Percentiles rank a stretch among this genome's conserved stretches.
Conservation (phyloP, 139 green algal species). For the Dunaliella primolecta region DNA sequence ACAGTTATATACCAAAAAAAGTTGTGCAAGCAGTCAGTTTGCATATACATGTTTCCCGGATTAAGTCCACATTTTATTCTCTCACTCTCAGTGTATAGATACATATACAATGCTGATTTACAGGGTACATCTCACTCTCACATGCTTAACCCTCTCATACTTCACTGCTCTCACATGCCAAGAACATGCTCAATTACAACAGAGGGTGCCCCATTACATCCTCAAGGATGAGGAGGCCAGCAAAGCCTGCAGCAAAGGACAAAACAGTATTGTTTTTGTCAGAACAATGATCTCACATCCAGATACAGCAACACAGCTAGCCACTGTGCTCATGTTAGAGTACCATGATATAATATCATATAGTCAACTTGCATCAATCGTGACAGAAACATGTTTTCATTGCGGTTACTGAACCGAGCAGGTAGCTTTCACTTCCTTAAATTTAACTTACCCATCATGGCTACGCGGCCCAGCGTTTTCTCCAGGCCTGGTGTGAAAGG, state of each 20-base stretch:
- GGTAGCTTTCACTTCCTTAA: not conserved
- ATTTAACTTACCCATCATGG: slow-evolving; percentile 24
- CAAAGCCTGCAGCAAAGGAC: slow-evolving; percentile 1
- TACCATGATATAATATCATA: not conserved
- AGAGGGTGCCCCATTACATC: slow-evolving; percentile 22
- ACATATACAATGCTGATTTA: too few relatives aligned
- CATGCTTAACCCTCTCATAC: not conserved
- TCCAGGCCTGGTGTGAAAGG: slow-evolving; percentile 34
- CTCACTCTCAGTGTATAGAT: too few relatives aligned
- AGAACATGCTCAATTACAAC: slow-evolving; percentile 6
- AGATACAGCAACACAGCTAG: not conserved
- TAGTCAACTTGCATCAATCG: not conserved
- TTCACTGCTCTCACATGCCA: not conserved
- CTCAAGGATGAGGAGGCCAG: slow-evolving; percentile 25
- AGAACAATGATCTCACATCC: too few relatives aligned
- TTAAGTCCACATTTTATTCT: not conserved
- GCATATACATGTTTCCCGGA: not conserved
- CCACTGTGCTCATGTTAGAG: not conserved
- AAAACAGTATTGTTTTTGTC: too few relatives aligned
- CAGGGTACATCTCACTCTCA: not conserved
- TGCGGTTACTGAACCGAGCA: not conserved
- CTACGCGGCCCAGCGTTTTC: slow-evolving; percentile 24
- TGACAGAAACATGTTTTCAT: not conserved
- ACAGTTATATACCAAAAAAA: not conserved
- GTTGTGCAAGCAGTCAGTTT: not conserved